These are phyloP conservation scores for Lactarius tabidus DNA, from an alignment of 768 basidiomycete species.

Conservation along the genomic window DNA sequence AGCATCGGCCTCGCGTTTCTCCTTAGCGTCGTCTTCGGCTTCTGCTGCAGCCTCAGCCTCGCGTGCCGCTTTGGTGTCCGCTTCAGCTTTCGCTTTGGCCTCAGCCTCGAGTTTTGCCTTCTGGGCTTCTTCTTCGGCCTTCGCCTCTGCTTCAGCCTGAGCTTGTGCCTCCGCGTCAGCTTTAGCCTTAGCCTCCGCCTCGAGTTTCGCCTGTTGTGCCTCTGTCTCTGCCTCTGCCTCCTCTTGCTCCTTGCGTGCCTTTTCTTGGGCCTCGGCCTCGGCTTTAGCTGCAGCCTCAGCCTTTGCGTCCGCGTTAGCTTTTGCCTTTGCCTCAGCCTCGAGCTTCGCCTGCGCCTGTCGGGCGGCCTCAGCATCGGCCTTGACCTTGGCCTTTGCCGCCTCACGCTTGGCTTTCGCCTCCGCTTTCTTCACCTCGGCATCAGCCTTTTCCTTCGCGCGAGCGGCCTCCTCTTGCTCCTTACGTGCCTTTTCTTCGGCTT, in stretches of 20 bases:
- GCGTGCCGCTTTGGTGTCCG: neutral
- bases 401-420: no score
- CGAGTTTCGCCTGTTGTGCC: neutral
- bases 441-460: neutral
- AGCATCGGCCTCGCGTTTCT: neutral
- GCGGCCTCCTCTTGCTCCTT: neutral
- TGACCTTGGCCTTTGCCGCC: conserved; percentile 1
- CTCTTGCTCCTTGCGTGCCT: neutral
- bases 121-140: neutral
- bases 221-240: no score
- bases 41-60: neutral
- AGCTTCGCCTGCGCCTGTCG: no score
- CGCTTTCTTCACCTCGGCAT: neutral
- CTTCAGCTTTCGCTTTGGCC: no score
- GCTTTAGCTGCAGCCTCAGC: neutral
- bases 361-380: neutral
- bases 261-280: neutral
- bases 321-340: neutral
- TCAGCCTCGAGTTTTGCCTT: neutral
- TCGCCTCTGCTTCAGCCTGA: neutral
- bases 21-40: no score
- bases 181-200: neutral
- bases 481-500: neutral
- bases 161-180: neutral
- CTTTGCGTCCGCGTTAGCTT: neutral